Evolutionary conservation across 345 rosid genomes (phyloP).

Genomic region (Aegle marmelos): DNA sequence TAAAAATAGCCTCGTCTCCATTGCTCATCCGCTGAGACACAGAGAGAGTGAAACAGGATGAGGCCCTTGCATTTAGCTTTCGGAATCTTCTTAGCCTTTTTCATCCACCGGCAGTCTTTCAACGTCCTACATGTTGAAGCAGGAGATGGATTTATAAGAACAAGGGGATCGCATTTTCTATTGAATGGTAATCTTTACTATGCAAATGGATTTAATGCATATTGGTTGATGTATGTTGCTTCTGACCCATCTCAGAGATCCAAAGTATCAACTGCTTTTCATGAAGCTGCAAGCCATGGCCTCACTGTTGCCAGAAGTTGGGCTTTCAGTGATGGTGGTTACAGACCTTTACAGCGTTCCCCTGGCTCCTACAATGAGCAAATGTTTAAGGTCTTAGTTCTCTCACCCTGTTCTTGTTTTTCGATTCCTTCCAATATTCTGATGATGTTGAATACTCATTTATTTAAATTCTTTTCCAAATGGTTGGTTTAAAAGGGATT

Average conservation of each 20-base stretch:
- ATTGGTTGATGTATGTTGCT: conserved; percentile 86
- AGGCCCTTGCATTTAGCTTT: conserved; percentile 26
- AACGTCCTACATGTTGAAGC: conserved; percentile 34
- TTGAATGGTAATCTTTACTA: conserved; percentile 73
- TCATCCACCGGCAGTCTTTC: conserved; percentile 30
- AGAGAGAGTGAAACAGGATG: conserved; percentile 31
- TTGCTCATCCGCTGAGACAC: background rate
- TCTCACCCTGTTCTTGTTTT: background rate
- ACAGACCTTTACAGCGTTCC: conserved; percentile 60
- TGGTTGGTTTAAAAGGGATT: conserved; percentile 48
- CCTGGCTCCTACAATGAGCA: conserved; percentile 81
- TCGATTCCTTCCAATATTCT: background rate
- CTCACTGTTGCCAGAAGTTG: conserved; percentile 81
- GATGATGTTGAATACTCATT: too few relatives aligned
- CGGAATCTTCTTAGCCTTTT: conserved; percentile 29
- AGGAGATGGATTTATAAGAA: conserved; percentile 59
- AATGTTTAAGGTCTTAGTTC: conserved; percentile 56
- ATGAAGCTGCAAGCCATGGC: conserved; percentile 64
- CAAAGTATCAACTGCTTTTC: conserved; percentile 59
- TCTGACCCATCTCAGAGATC: conserved; percentile 65
- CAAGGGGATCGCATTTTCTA: conserved; percentile 57
- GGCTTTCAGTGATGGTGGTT: conserved; percentile 93
- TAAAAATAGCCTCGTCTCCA: background rate
- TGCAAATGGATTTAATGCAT: conserved; percentile 90
- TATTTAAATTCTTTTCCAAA: too few relatives aligned